phyloP scores from a whole-genome alignment of 2,329 filamentous ascomycete genomes.

The Ramularia collo-cygni region DNA sequence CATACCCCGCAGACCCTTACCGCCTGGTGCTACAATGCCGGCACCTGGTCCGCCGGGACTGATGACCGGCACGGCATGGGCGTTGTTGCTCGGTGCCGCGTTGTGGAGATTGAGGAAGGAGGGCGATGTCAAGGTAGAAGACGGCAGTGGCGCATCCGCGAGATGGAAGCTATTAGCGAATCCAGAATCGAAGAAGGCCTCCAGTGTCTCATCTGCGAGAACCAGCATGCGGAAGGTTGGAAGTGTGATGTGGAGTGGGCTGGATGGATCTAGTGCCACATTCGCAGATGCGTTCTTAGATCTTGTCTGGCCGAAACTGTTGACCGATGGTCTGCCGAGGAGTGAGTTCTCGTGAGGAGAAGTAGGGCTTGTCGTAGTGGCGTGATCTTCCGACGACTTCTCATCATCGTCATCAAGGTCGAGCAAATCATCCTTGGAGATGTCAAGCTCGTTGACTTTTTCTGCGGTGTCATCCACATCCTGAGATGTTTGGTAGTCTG shows the following conservation, averaged over 20 bases:
- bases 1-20: constrained; percentile 79
- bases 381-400: constrained; percentile 17
- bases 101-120: constrained; percentile 66
- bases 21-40: constrained; percentile 51
- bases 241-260: constrained; percentile 89
- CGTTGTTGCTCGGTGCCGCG: constrained; percentile 8
- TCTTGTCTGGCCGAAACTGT: constrained; percentile 30
- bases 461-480: constrained; percentile 31
- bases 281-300: constrained; percentile 74
- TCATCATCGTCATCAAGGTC: constrained; percentile 46
- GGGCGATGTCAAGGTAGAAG: constrained; percentile 45
- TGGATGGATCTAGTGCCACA: constrained; percentile 81
- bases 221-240: constrained; percentile 99
- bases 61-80: constrained; percentile 15
- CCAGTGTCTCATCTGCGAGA: constrained; percentile 86
- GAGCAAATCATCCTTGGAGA: constrained; percentile 60
- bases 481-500: constrained; percentile 50
- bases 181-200: constrained; percentile 95
- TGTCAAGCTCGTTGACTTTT: constrained; percentile 58
- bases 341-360: constrained; percentile 19
- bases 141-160: constrained; percentile 54
- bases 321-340: constrained; percentile 22
- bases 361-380: constrained; percentile 1
- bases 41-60: constrained; percentile 32
- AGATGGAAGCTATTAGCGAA: constrained; percentile 91